A percentile compares a stretch with the other conserved stretches of the same genome.
Conservation (phyloP, 2,329 filamentous ascomycete genomes). For the Thermomyces lanuginosus region DNA sequence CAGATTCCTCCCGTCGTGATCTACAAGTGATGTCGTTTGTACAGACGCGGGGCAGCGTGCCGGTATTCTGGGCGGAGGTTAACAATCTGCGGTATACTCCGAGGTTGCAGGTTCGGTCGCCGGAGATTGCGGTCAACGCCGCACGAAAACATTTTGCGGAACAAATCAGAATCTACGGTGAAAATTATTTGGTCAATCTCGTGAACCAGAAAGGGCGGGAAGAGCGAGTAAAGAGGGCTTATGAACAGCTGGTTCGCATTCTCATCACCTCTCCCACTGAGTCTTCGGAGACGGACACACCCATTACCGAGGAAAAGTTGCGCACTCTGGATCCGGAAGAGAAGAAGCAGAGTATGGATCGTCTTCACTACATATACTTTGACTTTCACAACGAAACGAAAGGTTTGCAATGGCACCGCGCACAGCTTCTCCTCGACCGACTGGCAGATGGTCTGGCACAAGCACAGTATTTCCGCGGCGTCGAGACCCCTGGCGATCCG, state of each 20-base stretch:
- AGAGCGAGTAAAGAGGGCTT: conserved; percentile 74
- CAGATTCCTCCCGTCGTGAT: conserved; percentile 49
- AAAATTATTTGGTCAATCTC: conserved; percentile 92
- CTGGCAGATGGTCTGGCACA: conserved; percentile 58
- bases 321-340: conserved; percentile 53
- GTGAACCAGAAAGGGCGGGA: conserved; percentile 95
- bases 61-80: conserved; percentile 90
- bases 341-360: conserved; percentile 53
- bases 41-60: conserved; percentile 90
- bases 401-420: conserved; percentile 82
- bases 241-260: conserved; percentile 72
- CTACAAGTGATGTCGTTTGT: conserved; percentile 86
- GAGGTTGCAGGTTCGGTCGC: conserved; percentile 69
- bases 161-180: conserved; percentile 83
- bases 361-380: conserved; percentile 91
- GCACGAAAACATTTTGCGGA: conserved; percentile 81
- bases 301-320: conserved; percentile 60
- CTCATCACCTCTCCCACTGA: conserved; percentile 56
- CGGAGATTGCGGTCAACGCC: conserved; percentile 63
- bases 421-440: conserved; percentile 69
- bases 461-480: conserved; percentile 83
- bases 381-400: conserved; percentile 98
- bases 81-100: conserved; percentile 87
- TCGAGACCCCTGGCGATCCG: conserved; percentile 60
- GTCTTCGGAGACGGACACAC: conserved; percentile 43